Evolutionary conservation across 2,329 filamentous ascomycete species (phyloP), one percentile per base, ranked within the genome.

Genomic region (Verruconis gallopava): DNA sequence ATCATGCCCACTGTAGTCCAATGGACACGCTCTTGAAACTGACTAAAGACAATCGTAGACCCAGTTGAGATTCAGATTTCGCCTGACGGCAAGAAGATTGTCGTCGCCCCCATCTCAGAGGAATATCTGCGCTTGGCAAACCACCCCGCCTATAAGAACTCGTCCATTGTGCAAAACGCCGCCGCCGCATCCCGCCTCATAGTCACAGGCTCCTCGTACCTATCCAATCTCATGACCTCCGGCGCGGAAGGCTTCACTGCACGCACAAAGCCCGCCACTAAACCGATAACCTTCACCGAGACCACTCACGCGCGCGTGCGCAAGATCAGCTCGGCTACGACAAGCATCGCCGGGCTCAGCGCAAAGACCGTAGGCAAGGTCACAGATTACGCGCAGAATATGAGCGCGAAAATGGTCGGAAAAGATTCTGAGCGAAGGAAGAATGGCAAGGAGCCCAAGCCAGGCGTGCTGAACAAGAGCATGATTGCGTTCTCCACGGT

Each of bases 401-500:
- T 95, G 6, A 89, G 88, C 3, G 89, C 91, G 3, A 74, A 70
- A 4, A 62, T 93, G 43, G 65, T 81, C 2, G 72, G 79, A n/a
- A 72, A 75, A 44, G 72, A 75, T 14, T 69, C 71, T 40, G 25
- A 30, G 25, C 6, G 25, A n/a, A 63, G 65, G 59, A 46, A 71
- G 63, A 51, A 71, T 15, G 75, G 72, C 52, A 59, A 61, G 5
- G 63, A 66, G 14, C 93, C 91, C 64, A 94, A 94, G 63, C 89
- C 91, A 0, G 89, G 91, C 4, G 65, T 98, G 21, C 65, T 98
- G 50, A 98, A 98, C 66, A 95, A 94, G 70, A 86, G 80, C 48
- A 68, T 98, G 66, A 96, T 98, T 67, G 91, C 91, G 0, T 96
- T 96, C 60, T 85, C 82, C 30, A 98, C 91, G 0, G 76, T 98